Evolutionary conservation across 768 basidiomycete genomes (phyloP), one percentile per base, ranked within the genome.

Genomic region (Rickenella mellea): DNA sequence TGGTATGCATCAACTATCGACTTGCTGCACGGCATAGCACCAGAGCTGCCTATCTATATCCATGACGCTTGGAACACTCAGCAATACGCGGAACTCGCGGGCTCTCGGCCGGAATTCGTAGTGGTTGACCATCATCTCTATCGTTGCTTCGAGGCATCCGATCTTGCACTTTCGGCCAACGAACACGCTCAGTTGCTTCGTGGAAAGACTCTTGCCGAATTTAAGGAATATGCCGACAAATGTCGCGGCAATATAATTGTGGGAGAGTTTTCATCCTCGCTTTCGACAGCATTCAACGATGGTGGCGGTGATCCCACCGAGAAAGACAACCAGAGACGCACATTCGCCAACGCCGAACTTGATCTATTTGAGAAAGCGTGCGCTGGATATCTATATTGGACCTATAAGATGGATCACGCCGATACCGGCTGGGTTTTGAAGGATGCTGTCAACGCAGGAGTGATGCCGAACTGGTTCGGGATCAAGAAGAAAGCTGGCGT

Each of bases 311-410:
- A 66, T 10, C 62, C 58, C 31, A 56, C 59, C 6, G 54, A 71
- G 46, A 63, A 71, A 46, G 62, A 65, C 32, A 54, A 59, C 29
- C 68, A 70, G 44, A 57, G 69, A 31, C 48, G 67, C 7, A 62
- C 56, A 11, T 90, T 75, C 45, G 65, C 82, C 4, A 55, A 66
- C 14, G 80, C 85, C 3, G 77, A 91, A 56, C 60, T 88, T 37
- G 70, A 67, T 15, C 50, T 84, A 28, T 89, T 73, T 46, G 83
- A 87, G 43, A 55, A 60, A 35, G 50, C 61, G 27, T 81, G 83
- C 45, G 76, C 73, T 0, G 88, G 88, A 4, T 83, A 74, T 72
- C 90, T 80, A 63, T 90, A 83, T 55, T 88, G 88, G 88, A 87
- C 83, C 27, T 82, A 77, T 54, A 87, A 79, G 66, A 86, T 88